These are phyloP conservation scores for Sordariomycetes sp. DNA, from an alignment of 2,329 filamentous ascomycete genomes.

Conservation along the genomic window DNA sequence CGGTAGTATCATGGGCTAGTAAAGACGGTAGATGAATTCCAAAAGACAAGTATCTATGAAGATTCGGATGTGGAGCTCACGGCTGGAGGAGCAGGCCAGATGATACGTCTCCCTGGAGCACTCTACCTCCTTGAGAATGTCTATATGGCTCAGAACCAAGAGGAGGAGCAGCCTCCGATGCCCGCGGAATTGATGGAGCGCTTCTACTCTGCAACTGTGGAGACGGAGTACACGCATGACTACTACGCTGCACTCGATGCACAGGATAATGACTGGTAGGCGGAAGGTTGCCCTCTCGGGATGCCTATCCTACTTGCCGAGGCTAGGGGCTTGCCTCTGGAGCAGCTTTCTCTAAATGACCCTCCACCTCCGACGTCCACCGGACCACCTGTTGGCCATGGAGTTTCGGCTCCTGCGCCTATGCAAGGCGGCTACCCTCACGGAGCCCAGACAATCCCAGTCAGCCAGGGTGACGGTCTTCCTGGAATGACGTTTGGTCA, in stretches of 20 bases:
- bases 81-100: background rate
- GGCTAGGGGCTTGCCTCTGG: conserved; percentile 8
- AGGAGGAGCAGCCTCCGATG: background rate
- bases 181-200: background rate
- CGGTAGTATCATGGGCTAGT: conserved; percentile 7
- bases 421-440: background rate
- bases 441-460: background rate
- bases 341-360: background rate
- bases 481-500: background rate
- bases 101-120: conserved; percentile 1
- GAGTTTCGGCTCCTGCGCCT: background rate
- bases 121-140: conserved; percentile 4
- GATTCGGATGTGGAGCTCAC: background rate
- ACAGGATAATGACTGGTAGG: conserved; percentile 4
- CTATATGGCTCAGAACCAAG: background rate
- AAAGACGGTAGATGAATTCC: conserved; percentile 7
- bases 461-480: background rate
- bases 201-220: background rate
- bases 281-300: conserved; percentile 7
- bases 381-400: background rate
- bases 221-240: conserved; percentile 3
- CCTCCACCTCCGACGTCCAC: background rate
- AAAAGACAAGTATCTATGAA: conserved; percentile 5
- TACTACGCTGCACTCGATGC: conserved; percentile 1
- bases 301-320: conserved; percentile 8